Conservation (phyloP, 2,329 filamentous ascomycete species). For the Lachnellula cervina region DNA sequence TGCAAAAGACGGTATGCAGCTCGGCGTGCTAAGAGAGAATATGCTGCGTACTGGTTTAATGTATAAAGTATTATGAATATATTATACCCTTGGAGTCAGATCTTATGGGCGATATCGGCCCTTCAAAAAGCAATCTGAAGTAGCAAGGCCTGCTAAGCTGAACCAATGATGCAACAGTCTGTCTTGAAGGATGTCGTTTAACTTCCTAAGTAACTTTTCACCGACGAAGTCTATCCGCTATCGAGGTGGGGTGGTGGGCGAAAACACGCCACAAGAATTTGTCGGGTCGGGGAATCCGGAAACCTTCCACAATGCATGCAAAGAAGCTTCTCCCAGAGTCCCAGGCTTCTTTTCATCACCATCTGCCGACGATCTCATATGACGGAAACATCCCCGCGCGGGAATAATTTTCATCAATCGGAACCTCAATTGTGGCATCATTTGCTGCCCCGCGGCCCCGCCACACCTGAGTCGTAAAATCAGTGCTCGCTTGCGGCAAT, state of each 20-base stretch:
- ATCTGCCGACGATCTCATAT: background rate
- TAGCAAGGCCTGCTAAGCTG: too few relatives aligned
- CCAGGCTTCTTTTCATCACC: background rate
- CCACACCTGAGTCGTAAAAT: background rate
- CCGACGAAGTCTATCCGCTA: background rate
- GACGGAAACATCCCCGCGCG: background rate
- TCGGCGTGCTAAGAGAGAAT: background rate
- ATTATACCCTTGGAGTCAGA: background rate
- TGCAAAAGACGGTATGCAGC: background rate
- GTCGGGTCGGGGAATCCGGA: slow-evolving; percentile 11
- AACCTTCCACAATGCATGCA: slow-evolving; percentile 13
- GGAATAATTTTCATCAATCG: background rate
- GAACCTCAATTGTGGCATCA: background rate
- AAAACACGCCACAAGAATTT: slow-evolving; percentile 1
- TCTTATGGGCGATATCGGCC: background rate
- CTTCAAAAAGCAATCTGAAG: background rate
- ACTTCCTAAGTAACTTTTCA: too few relatives aligned
- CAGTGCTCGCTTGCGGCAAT: background rate
- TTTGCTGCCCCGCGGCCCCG: background rate
- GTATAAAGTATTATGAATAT: background rate
- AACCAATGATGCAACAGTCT: background rate
- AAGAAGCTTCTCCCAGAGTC: slow-evolving; percentile 2
- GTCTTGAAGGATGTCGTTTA: too few relatives aligned
- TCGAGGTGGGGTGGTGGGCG: background rate
- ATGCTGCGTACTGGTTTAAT: background rate